Evolutionary conservation across 306 rosid genomes (phyloP), one percentile per base, ranked within the genome.

Genomic region (Dalbergia oliveri): DNA sequence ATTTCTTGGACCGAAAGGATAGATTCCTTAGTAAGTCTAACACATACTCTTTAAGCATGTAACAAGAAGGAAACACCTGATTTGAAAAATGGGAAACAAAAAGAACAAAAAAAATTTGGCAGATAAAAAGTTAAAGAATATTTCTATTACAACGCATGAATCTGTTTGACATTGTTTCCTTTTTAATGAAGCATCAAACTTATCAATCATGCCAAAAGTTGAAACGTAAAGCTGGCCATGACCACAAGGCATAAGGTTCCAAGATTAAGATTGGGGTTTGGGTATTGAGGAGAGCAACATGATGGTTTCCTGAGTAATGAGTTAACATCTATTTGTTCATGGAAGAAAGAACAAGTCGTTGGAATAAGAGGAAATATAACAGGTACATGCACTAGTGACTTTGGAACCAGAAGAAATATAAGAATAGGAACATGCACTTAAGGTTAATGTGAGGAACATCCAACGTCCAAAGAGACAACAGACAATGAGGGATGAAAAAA

Each of bases 121-220:
- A 11, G 3, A 34, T 72, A 56, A 53, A 5, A 57, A 72, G 47
- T 73, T 57, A 11, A 72, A 73, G 77, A 56, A 73, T 73, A 73
- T 73, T 49, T 72, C 49, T 8, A 64, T 35, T 15, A 31, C 44
- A 64, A 35, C 2, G 49, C 47, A 64, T 35, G 69, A 64, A 64
- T 64, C 69, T 47, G n/a, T 11, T 56, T 56, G 9, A 56, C 34
- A 37, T 41, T 57, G 7, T 58, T 57, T 62, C 3, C 16, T 4
- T 18, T 33, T 18, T 66, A 41, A 66, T 41, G n/a, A 66, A 39
- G 71, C 41, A 11, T 66, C 50, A 9, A 16, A 21, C 15, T 39
- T 64, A 64, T 64, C 72, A 66, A 71, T 34, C 51, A 70, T 51
- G 26, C 16, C 16, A n/a, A 53, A 71, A 53, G 50, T 50, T n/a